Conservation (phyloP, 768 basidiomycete species). For the Mycena rosella region DNA sequence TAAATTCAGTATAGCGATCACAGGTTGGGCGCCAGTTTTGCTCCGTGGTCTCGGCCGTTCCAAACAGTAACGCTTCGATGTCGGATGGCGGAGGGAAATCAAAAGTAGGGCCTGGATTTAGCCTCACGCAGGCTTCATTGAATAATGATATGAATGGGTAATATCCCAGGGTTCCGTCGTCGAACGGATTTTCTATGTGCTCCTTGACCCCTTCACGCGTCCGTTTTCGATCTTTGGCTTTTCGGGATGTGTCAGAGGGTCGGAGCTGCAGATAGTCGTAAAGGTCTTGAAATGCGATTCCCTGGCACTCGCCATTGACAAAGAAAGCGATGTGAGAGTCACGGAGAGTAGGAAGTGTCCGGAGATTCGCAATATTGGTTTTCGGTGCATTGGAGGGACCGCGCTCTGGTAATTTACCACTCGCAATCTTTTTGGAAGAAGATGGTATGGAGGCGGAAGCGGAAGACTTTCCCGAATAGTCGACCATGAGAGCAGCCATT, state of each 20-base stretch:
- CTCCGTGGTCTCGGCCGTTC: slow-evolving; percentile 44
- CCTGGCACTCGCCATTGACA: slow-evolving; percentile 89
- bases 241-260: slow-evolving; percentile 69
- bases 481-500: slow-evolving; percentile 93
- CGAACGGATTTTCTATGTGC: slow-evolving; percentile 86
- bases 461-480: slow-evolving; percentile 73
- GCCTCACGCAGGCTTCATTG: slow-evolving; percentile 84
- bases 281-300: slow-evolving; percentile 86
- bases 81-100: slow-evolving; percentile 83
- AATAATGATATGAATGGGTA: slow-evolving; percentile 96
- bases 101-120: slow-evolving; percentile 94
- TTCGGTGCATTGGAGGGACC: slow-evolving; percentile 55
- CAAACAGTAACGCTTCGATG: slow-evolving; percentile 73
- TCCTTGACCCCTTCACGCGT: slow-evolving; percentile 78
- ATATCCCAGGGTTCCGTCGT: slow-evolving; percentile 96
- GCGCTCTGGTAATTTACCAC: slow-evolving; percentile 77
- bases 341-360: slow-evolving; percentile 76
- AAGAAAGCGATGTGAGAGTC: slow-evolving; percentile 90
- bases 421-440: slow-evolving; percentile 73
- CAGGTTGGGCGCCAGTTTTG: slow-evolving; percentile 82
- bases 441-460: slow-evolving; percentile 70
- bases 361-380: slow-evolving; percentile 58
- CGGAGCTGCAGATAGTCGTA: slow-evolving; percentile 92
- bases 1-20: slow-evolving; percentile 89
- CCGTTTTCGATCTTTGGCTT: slow-evolving; percentile 74